phyloP scores from a whole-genome alignment of 805 yeast species.

The Hanseniaspora nectarophila region DNA sequence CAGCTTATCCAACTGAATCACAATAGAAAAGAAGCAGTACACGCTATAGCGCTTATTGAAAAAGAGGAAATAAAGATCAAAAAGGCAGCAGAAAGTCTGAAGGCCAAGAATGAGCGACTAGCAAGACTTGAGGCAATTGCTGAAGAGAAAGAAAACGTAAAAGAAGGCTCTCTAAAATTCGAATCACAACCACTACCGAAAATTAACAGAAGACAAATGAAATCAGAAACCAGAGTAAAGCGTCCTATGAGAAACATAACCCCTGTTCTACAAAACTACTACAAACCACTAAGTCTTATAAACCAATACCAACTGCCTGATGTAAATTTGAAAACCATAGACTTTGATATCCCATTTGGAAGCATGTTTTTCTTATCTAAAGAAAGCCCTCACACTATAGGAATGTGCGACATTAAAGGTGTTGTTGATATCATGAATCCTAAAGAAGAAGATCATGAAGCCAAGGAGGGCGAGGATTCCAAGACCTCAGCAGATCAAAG shows the following conservation, averaged over 20 bases:
- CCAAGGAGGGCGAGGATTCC: constrained; percentile 14
- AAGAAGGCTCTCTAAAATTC: constrained; percentile 18
- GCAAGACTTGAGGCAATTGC: constrained; percentile 16
- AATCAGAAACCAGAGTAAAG: constrained; percentile 1
- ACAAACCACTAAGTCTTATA: constrained; percentile 47
- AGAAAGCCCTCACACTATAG: background rate
- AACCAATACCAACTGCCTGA: constrained; percentile 40
- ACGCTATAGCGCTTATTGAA: constrained; percentile 49
- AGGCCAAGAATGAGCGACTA: constrained; percentile 17
- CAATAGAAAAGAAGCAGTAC: constrained; percentile 44
- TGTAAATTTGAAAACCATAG: constrained; percentile 44
- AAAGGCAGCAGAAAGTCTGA: constrained; percentile 32
- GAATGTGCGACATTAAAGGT: background rate
- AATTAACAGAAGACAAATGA: constrained; percentile 21
- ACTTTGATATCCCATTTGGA: constrained; percentile 65
- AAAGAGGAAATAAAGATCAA: constrained; percentile 41
- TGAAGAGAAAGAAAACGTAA: constrained; percentile 10
- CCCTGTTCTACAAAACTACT: constrained; percentile 55
- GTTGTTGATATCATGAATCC: background rate
- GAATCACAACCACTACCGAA: constrained; percentile 23
- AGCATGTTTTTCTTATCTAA: constrained; percentile 48
- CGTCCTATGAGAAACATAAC: constrained; percentile 35
- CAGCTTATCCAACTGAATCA: constrained; percentile 41
- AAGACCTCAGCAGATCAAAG: background rate
- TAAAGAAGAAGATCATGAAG: constrained; percentile 14